Percentiles rank a stretch among this genome's conserved stretches.
These are phyloP conservation scores for Stenocarpella maydis DNA, from an alignment of 2,329 filamentous ascomycete species.

Conservation along the genomic window DNA sequence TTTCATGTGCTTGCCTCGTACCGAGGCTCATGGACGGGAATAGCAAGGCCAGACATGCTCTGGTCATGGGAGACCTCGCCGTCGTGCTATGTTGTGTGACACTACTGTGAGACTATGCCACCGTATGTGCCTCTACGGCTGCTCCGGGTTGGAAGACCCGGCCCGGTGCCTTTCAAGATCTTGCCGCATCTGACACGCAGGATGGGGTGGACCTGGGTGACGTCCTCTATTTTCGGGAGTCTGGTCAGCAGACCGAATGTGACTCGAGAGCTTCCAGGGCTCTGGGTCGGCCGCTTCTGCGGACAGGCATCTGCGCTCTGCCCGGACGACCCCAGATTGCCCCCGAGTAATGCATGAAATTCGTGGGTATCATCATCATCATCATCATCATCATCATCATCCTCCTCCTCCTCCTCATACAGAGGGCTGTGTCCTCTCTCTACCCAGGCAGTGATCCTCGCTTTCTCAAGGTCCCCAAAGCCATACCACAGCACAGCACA, in stretches of 20 bases:
- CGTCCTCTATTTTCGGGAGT: not conserved
- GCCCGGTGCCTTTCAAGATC: not conserved
- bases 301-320: not conserved
- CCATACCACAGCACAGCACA: not conserved
- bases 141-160: not conserved
- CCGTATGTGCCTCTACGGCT: not conserved
- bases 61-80: not conserved
- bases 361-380: conserved; percentile 23
- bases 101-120: not conserved
- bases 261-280: not conserved
- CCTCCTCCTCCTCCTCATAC: not conserved
- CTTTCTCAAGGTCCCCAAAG: not conserved
- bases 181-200: not conserved
- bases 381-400: too few relatives aligned
- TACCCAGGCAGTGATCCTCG: not conserved
- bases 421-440: not conserved
- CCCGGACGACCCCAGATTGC: conserved; percentile 1
- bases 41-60: not conserved
- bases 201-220: not conserved
- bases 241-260: not conserved
- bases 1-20: not conserved
- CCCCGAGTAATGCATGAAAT: not conserved
- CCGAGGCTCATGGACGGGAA: not conserved
- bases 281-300: not conserved
- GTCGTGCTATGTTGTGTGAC: not conserved